phyloP scores from a whole-genome alignment of 2,329 filamentous ascomycete genomes.

The Diaporthe sp. region DNA sequence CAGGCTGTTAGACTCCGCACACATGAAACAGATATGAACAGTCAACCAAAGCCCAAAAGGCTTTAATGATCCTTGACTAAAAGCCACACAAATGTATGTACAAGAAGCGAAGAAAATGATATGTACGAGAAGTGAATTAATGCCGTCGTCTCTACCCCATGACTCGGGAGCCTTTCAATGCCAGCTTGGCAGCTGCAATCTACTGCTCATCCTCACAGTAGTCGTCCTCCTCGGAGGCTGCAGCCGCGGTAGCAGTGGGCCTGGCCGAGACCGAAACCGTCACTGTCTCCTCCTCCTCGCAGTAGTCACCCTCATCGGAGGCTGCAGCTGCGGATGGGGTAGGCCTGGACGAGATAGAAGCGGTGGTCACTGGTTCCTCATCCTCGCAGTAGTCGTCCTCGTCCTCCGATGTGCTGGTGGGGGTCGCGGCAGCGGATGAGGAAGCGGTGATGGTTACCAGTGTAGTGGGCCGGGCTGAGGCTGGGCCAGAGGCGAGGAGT shows the following conservation, averaged over 20 bases:
- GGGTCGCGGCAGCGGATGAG: not conserved
- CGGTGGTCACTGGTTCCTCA: not conserved
- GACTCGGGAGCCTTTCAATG: not conserved
- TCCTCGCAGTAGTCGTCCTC: not conserved
- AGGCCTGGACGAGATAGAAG: not conserved
- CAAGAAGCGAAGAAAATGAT: not conserved
- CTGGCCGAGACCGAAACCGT: not conserved
- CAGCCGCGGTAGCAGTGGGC: not conserved
- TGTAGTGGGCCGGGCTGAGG: conserved; percentile 5
- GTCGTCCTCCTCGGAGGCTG: not conserved
- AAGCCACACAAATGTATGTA: not conserved
- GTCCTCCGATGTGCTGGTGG: not conserved
- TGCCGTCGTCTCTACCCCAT: not conserved
- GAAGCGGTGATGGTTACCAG: conserved; percentile 11
- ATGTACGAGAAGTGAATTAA: conserved; percentile 5
- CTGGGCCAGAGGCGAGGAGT: not conserved
- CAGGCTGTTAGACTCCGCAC: not conserved
- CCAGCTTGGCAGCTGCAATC: not conserved
- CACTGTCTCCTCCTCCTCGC: not conserved
- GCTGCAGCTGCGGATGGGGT: not conserved
- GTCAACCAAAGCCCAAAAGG: not conserved
- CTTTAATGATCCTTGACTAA: too few species aligned
- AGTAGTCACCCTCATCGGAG: not conserved
- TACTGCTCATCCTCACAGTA: conserved; percentile 29
- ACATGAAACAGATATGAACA: not conserved